A percentile compares a stretch with the other conserved stretches of the same genome.
Conservation (phyloP, 2,329 filamentous ascomycete species). For the Epicoccum sorghinum region DNA sequence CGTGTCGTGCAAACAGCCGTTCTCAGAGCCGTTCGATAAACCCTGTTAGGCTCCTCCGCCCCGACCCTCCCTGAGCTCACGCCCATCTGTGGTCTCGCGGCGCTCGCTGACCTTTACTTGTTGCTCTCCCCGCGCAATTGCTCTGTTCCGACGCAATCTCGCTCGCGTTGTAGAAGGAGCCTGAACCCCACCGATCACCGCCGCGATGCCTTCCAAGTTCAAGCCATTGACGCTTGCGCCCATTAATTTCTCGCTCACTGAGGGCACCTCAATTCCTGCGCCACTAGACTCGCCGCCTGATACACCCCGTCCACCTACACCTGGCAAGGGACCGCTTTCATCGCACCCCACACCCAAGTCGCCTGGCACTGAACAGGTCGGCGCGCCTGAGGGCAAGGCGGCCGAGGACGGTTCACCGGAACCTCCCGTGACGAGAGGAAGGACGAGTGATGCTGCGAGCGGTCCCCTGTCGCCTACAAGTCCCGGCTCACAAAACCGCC, state of each 20-base stretch:
- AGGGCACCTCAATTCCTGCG: slow-evolving; percentile 50
- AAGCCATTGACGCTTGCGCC: slow-evolving; percentile 46
- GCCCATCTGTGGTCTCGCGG: slow-evolving; percentile 26
- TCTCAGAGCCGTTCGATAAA: slow-evolving; percentile 22
- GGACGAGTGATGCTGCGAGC: slow-evolving; percentile 38
- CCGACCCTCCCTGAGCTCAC: slow-evolving; percentile 40
- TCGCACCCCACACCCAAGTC: slow-evolving; percentile 50
- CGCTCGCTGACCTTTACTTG: slow-evolving; percentile 16
- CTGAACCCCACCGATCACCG: slow-evolving; percentile 3
- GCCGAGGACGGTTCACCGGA: slow-evolving; percentile 15
- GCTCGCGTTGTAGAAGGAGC: slow-evolving; percentile 11
- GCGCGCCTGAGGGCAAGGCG: slow-evolving; percentile 26
- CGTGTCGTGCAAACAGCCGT: slow-evolving; percentile 21
- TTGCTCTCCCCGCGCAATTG: slow-evolving; percentile 28
- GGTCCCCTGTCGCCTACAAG: slow-evolving; percentile 41
- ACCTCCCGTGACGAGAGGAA: slow-evolving; percentile 24
- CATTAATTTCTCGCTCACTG: slow-evolving; percentile 51
- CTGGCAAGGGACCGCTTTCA: slow-evolving; percentile 47
- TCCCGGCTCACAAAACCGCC: slow-evolving; percentile 25
- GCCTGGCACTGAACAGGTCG: slow-evolving; percentile 25
- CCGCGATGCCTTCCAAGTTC: slow-evolving; percentile 42
- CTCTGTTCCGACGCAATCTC: slow-evolving; percentile 14
- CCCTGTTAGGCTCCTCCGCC: slow-evolving; percentile 32
- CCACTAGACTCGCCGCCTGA: slow-evolving; percentile 49
- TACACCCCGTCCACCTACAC: slow-evolving; percentile 47